Evolutionary conservation across 228 moss, liverwort and hornwort genomes (phyloP).

Genomic region (Sphagnum fallax): DNA sequence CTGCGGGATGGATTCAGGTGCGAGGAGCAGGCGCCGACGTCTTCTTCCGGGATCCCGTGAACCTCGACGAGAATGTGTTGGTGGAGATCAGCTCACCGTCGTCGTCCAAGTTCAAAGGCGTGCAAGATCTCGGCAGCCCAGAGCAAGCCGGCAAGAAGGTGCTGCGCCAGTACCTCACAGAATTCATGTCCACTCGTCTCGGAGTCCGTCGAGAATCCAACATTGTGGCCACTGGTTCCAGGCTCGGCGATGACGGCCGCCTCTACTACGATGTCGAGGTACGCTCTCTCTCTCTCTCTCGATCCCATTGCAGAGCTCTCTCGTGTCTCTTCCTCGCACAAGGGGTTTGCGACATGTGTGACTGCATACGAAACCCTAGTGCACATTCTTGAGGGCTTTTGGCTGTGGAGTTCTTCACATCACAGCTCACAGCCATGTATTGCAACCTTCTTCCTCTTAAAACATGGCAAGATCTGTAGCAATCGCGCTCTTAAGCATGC

Average conservation of each 20-base stretch:
- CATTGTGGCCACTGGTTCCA: conserved; percentile 60
- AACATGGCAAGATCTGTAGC: too few relatives aligned
- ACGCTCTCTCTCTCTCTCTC: not conserved
- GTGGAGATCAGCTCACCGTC: conserved; percentile 98
- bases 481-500: too few relatives aligned
- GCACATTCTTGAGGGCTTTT: too few relatives aligned
- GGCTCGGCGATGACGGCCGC: conserved; percentile 71
- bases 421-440: too few relatives aligned
- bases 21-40: conserved; percentile 94
- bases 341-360: too few relatives aligned
- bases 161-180: conserved; percentile 83
- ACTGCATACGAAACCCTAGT: too few relatives aligned
- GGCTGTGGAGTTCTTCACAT: too few relatives aligned
- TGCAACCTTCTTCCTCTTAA: too few relatives aligned
- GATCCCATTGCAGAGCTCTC: too few relatives aligned
- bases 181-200: conserved; percentile 96
- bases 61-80: conserved; percentile 83
- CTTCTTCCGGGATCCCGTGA: conserved; percentile 86
- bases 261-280: conserved; percentile 99
- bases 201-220: conserved; percentile 82
- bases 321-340: too few relatives aligned
- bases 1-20: conserved; percentile 87
- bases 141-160: conserved; percentile 77
- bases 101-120: conserved; percentile 76
- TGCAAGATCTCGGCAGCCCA: conserved; percentile 78